Conservation (phyloP, 2,329 filamentous ascomycete genomes). For the Coniochaeta sp. region DNA sequence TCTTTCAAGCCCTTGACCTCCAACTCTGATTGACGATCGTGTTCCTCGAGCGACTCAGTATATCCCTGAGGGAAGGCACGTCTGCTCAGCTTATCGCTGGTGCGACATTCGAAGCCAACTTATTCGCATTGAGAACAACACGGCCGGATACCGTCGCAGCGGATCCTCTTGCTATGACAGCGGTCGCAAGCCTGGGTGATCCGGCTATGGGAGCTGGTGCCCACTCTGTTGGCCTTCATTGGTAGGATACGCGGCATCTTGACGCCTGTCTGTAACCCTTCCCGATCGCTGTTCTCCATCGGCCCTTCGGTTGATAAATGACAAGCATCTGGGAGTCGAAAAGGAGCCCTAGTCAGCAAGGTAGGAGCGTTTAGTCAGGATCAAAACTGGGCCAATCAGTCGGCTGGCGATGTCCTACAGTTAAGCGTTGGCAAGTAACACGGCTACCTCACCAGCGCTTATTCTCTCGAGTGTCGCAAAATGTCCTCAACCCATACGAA, state of each 20-base stretch:
- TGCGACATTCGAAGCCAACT: conserved; percentile 97
- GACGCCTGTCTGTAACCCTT: conserved; percentile 21
- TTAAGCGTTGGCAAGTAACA: not conserved
- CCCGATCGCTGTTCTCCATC: not conserved
- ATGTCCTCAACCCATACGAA: too few species aligned
- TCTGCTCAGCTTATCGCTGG: conserved; percentile 93
- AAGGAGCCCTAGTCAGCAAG: too few species aligned
- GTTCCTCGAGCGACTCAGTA: conserved; percentile 92
- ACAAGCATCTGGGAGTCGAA: not conserved
- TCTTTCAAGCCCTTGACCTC: conserved; percentile 88
- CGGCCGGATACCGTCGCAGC: conserved; percentile 90
- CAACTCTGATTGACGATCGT: conserved; percentile 78
- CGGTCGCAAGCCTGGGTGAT: conserved; percentile 94
- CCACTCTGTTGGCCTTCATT: conserved; percentile 99
- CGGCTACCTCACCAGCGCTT: not conserved
- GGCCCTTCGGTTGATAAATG: conserved; percentile 7
- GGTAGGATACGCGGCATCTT: conserved; percentile 95
- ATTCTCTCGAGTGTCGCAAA: not conserved
- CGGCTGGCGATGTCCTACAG: not conserved
- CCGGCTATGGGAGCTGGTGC: conserved; percentile 79
- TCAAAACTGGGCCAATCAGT: not conserved
- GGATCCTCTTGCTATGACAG: conserved; percentile 94
- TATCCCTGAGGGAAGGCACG: conserved; percentile 93
- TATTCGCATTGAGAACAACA: conserved; percentile 95
- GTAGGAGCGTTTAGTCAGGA: not conserved